Percentiles rank a stretch among this genome's conserved stretches.
Conservation (phyloP, 2,329 filamentous ascomycete genomes). For the Paecilomyces sp. region DNA sequence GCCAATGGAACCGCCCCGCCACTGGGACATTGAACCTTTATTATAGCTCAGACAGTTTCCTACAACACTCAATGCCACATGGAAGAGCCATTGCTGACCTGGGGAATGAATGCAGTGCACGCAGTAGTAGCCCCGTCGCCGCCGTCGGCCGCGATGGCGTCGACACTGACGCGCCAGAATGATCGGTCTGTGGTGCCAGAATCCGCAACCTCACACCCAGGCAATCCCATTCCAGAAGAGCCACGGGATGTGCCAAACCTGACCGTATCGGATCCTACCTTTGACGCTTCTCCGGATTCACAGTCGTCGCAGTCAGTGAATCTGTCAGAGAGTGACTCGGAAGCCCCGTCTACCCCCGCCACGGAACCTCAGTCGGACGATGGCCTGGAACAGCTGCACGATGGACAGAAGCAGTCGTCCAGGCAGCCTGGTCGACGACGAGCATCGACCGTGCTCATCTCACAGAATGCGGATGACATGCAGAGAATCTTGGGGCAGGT, state of each 20-base stretch:
- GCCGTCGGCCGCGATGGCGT: constrained; percentile 18
- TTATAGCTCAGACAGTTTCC: neutral
- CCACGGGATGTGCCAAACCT: constrained; percentile 31
- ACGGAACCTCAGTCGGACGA: constrained; percentile 32
- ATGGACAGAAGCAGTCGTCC: constrained; percentile 8
- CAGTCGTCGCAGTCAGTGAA: constrained; percentile 21
- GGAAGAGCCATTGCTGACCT: neutral
- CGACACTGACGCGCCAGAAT: constrained; percentile 14
- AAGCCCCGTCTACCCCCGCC: constrained; percentile 32
- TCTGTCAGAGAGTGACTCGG: constrained; percentile 27
- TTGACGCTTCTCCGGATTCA: constrained; percentile 20
- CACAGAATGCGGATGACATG: constrained; percentile 53
- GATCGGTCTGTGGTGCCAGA: constrained; percentile 24
- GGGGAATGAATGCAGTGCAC: constrained; percentile 17
- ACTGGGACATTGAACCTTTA: neutral
- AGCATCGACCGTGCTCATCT: constrained; percentile 45
- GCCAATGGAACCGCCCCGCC: neutral
- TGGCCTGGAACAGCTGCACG: constrained; percentile 16
- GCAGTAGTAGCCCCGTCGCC: constrained; percentile 15
- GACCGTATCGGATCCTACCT: constrained; percentile 25
- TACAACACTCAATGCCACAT: neutral
- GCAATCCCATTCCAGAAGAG: constrained; percentile 43
- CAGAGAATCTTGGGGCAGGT: constrained; percentile 50
- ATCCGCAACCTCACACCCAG: constrained; percentile 38
- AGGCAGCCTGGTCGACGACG: constrained; percentile 26